Evolutionary conservation across 768 basidiomycete genomes (phyloP).

Genomic region (Amanita subjunquillea): DNA sequence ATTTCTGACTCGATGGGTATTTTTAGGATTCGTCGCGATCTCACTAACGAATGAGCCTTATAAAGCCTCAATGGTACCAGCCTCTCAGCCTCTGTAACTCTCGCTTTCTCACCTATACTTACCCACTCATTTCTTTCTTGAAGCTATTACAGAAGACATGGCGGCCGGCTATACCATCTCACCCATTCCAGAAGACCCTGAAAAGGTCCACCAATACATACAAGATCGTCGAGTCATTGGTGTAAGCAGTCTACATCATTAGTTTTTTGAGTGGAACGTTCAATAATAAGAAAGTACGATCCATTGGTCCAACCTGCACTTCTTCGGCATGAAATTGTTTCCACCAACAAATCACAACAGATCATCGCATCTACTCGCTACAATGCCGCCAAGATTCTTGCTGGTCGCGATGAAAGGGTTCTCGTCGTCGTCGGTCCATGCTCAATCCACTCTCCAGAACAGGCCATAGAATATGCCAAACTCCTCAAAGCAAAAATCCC

Average conservation of each 20-base stretch:
- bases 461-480: slow-evolving; percentile 77
- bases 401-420: slow-evolving; percentile 77
- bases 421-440: slow-evolving; percentile 94
- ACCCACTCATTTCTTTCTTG: slow-evolving; percentile 7
- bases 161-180: slow-evolving; percentile 32
- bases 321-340: slow-evolving; percentile 77
- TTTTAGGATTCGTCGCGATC: background rate
- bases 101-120: slow-evolving; percentile 11
- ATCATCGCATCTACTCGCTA: slow-evolving; percentile 78
- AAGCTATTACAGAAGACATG: slow-evolving; percentile 39
- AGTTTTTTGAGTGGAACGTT: background rate
- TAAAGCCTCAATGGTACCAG: slow-evolving; percentile 20
- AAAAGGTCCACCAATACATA: slow-evolving; percentile 61
- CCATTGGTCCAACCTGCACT: slow-evolving; percentile 92
- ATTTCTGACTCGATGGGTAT: background rate
- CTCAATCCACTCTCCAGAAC: slow-evolving; percentile 83
- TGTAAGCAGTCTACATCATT: slow-evolving; percentile 29
- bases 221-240: slow-evolving; percentile 75
- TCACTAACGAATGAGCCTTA: slow-evolving; percentile 14
- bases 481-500: slow-evolving; percentile 59
- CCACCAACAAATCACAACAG: slow-evolving; percentile 49
- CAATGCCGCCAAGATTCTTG: slow-evolving; percentile 67
- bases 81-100: slow-evolving; percentile 26
- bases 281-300: slow-evolving; percentile 56
- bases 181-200: slow-evolving; percentile 55